These are phyloP conservation scores for Cordyceps fumosorosea DNA, from an alignment of 2,329 filamentous ascomycete species.

Conservation along the genomic window DNA sequence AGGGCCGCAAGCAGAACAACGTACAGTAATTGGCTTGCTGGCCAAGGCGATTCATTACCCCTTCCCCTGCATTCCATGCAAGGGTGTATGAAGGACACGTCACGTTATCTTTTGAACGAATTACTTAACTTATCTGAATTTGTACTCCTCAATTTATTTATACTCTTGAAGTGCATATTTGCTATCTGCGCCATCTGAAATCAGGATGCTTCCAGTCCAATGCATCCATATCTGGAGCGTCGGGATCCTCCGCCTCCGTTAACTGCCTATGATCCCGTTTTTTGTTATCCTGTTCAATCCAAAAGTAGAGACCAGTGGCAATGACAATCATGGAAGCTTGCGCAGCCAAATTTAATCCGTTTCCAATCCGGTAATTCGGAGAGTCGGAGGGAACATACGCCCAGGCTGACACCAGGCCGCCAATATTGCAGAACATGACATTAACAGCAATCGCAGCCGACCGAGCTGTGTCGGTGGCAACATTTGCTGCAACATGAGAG, in stretches of 20 bases:
- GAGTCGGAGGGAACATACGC: conserved; percentile 49
- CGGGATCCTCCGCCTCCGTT: conserved; percentile 36
- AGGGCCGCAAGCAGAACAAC: conserved; percentile 12
- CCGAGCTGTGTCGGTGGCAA: conserved; percentile 61
- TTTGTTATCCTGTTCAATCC: conserved; percentile 59
- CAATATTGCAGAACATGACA: conserved; percentile 35
- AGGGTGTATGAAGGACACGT: background rate
- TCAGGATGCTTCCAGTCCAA: conserved; percentile 63
- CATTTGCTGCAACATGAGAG: conserved; percentile 60
- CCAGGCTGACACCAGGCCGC: conserved; percentile 10
- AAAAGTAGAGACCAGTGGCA: conserved; percentile 43
- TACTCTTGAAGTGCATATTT: background rate
- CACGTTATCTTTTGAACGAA: background rate
- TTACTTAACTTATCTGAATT: background rate
- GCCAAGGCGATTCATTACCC: background rate
- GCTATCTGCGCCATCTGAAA: conserved; percentile 48
- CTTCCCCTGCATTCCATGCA: background rate
- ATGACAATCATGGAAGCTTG: conserved; percentile 49
- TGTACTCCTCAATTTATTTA: too few relatives aligned
- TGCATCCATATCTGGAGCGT: conserved; percentile 44
- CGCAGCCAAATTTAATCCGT: conserved; percentile 62
- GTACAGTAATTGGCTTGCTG: background rate
- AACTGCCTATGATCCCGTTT: conserved; percentile 49
- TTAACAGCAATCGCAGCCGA: conserved; percentile 54
- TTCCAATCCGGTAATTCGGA: conserved; percentile 62